Evolutionary conservation across 2,329 filamentous ascomycete species (phyloP).

Genomic region (Aquanectria penicillioides): DNA sequence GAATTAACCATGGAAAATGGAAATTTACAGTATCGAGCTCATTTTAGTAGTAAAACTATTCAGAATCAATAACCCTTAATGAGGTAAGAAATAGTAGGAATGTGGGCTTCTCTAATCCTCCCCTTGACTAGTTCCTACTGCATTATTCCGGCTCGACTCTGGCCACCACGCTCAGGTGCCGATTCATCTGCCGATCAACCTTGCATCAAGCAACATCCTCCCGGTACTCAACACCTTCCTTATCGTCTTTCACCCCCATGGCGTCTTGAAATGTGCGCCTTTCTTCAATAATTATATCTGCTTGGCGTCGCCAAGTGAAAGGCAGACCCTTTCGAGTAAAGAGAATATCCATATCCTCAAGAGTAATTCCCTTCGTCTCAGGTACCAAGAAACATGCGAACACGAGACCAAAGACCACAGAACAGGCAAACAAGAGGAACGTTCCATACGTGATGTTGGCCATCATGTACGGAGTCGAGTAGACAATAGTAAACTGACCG

Average conservation of each 20-base stretch:
- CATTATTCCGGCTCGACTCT: too few relatives aligned
- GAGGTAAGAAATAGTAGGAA: too few relatives aligned
- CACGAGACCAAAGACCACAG: constrained; percentile 17
- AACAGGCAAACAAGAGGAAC: constrained; percentile 27
- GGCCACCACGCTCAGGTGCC: too few relatives aligned
- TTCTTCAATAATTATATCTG: constrained; percentile 15
- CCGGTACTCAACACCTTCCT: not conserved
- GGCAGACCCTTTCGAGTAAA: constrained; percentile 25
- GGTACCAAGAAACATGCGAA: constrained; percentile 26
- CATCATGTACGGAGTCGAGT: constrained; percentile 44
- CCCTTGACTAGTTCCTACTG: too few relatives aligned
- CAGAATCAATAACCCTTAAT: too few relatives aligned
- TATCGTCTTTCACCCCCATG: not conserved
- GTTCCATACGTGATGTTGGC: constrained; percentile 24
- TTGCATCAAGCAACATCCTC: too few relatives aligned
- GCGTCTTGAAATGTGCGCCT: too few relatives aligned
- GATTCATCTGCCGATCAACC: too few relatives aligned
- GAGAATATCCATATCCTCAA: constrained; percentile 40
- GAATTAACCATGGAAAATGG: too few relatives aligned
- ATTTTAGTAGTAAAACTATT: too few relatives aligned
- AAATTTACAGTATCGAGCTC: too few relatives aligned
- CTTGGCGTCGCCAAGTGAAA: constrained; percentile 12
- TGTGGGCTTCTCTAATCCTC: too few relatives aligned
- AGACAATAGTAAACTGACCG: constrained; percentile 41
- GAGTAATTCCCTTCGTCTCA: constrained; percentile 36